phyloP scores from a whole-genome alignment of 495 filamentous ascomycete genomes.

The Penicillium maclennaniae region DNA sequence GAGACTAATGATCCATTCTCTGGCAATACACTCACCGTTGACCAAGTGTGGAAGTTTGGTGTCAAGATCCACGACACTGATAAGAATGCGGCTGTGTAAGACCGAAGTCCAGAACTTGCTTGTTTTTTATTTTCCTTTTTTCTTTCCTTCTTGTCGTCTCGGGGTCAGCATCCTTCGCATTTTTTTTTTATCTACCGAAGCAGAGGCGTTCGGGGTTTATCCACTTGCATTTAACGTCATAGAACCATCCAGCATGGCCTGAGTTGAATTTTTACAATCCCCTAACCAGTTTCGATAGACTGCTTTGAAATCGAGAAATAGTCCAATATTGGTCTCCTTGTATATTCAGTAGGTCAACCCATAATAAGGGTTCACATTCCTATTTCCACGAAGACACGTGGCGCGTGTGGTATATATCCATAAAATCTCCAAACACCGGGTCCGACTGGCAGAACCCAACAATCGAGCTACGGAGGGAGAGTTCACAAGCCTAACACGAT shows the following conservation, averaged over 20 bases:
- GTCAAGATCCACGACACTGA: slow-evolving; percentile 42
- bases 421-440: slow-evolving; percentile 1
- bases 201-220: background rate
- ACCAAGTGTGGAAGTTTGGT: slow-evolving; percentile 81
- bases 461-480: background rate
- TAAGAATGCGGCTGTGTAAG: slow-evolving; percentile 18
- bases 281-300: background rate
- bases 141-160: background rate
- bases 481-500: background rate
- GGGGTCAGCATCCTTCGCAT: background rate
- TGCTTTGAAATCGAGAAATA: background rate
- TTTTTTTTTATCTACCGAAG: background rate
- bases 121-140: slow-evolving; percentile 9
- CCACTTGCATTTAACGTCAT: background rate
- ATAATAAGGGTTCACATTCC: background rate
- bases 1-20: slow-evolving; percentile 45
- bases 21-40: slow-evolving; percentile 52
- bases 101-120: background rate
- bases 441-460: slow-evolving; percentile 9
- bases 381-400: background rate
- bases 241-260: background rate
- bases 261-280: background rate
- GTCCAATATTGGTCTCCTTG: background rate
- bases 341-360: background rate
- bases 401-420: slow-evolving; percentile 4